Evolutionary conservation across 2,329 filamentous ascomycete species (phyloP), one percentile per base, ranked within the genome.

Genomic region (Penicillium sp.): DNA sequence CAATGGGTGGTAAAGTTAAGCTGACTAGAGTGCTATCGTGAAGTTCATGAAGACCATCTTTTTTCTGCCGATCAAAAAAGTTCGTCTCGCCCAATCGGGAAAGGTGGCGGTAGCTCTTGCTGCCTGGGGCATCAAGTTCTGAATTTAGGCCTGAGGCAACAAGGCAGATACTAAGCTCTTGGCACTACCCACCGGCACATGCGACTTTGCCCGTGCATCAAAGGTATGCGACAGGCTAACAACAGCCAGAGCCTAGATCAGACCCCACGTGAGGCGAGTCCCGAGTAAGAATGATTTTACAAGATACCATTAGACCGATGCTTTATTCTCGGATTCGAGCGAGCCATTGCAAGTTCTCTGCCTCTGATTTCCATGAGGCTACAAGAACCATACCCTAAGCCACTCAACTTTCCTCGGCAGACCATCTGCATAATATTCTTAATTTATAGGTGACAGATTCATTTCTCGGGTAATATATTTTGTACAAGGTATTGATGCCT

Each of bases 61-160:
- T 67, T 66, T 67, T 66, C 63, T 65, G 63, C 63, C 62, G 61
- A 66, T 66, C 62, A 64, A 67, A 67, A 67, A 65, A 65, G 62
- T 66, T 65, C 62, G 43, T 44, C 52, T 55, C 52, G 49, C 63
- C 59, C 39, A 48, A 66, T 66, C 38, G 43, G 63, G 63, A 55
- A 63, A 67, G 67, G 68, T 63, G 68, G 55, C 60, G 52, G 53
- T 52, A 59, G 54, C 53, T 51, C 1, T 43, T 55, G 15, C 23
- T 29, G 62, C 67, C 68, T 68, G 43, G 63, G 64, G 64, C 56
- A 64, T n/a, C 2, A 53, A 29, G 12, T 19, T 19, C 0, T 4
- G 21, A 7, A 5, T 21, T 42, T 7, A 0, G 0, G 36, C 43
- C 19, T 61, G 13, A 55, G 57, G 57, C 44, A 41, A 27, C 15